phyloP scores from a whole-genome alignment of 2,329 filamentous ascomycete species.

The Aspergillus candidus region DNA sequence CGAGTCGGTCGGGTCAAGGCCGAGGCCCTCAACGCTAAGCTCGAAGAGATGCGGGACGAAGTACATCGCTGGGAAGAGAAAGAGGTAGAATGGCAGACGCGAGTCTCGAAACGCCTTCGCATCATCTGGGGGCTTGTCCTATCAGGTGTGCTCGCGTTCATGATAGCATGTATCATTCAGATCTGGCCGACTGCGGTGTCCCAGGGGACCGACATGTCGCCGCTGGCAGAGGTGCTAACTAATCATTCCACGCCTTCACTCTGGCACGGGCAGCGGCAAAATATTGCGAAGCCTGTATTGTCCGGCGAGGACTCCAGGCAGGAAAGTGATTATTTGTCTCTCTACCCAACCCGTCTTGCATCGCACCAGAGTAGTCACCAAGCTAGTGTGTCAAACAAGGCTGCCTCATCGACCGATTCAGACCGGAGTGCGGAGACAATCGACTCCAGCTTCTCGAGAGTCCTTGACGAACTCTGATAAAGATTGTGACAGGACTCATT shows the following conservation, averaged over 20 bases:
- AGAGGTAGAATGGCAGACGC: constrained; percentile 39
- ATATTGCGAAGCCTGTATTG: no score
- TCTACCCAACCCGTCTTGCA: constrained; percentile 17
- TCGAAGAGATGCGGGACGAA: constrained; percentile 33
- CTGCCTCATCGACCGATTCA: constrained; percentile 1
- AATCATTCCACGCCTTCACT: constrained; percentile 11
- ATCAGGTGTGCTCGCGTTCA: constrained; percentile 21
- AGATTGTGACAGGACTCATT: background rate
- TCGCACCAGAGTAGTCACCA: constrained; percentile 13
- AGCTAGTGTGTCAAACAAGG: constrained; percentile 1
- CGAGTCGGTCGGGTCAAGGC: constrained; percentile 29
- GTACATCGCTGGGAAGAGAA: constrained; percentile 40
- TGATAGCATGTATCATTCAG: constrained; percentile 26
- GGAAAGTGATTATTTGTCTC: background rate
- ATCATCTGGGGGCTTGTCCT: constrained; percentile 32
- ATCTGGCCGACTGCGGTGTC: constrained; percentile 15
- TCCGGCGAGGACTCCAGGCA: no score
- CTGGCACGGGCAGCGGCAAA: constrained; percentile 4
- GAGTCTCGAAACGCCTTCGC: constrained; percentile 33
- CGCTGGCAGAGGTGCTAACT: constrained; percentile 6
- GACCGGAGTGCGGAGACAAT: constrained; percentile 7
- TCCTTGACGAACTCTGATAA: constrained; percentile 28
- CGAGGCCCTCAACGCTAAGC: constrained; percentile 30
- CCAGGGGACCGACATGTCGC: constrained; percentile 1
- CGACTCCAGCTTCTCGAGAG: constrained; percentile 20